phyloP scores from a whole-genome alignment of 2,329 filamentous ascomycete species.

The Emmonsia crescens region DNA sequence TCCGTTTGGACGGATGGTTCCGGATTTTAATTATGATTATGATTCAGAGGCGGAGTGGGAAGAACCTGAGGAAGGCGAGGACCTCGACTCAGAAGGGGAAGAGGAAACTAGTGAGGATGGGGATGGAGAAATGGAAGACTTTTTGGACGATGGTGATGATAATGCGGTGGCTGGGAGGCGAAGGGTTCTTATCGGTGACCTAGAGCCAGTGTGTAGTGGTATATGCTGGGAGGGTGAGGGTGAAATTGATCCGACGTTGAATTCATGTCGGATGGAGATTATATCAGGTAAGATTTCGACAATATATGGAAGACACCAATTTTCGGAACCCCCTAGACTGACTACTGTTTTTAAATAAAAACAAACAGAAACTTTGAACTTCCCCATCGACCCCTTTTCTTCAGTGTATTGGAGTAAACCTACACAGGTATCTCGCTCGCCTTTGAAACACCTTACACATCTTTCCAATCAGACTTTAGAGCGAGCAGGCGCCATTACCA shows the following conservation, averaged over 20 bases:
- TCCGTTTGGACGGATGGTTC: constrained; percentile 41
- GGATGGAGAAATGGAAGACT: constrained; percentile 81
- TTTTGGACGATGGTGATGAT: constrained; percentile 80
- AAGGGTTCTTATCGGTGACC: constrained; percentile 51
- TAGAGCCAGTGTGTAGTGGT: constrained; percentile 68
- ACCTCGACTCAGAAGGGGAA: constrained; percentile 53
- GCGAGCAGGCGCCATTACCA: constrained; percentile 6
- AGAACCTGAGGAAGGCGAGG: constrained; percentile 61
- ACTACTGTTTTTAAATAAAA: not conserved
- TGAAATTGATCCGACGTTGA: constrained; percentile 38
- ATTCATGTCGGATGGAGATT: constrained; percentile 62
- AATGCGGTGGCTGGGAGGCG: constrained; percentile 43
- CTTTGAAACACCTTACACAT: constrained; percentile 10
- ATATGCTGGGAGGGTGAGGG: constrained; percentile 66
- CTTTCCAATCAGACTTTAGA: constrained; percentile 13
- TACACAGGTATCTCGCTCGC: constrained; percentile 16
- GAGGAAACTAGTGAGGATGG: constrained; percentile 52
- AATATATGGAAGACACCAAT: constrained; percentile 3
- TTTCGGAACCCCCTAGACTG: not conserved
- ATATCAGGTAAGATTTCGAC: constrained; percentile 49
- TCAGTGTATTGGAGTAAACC: constrained; percentile 60
- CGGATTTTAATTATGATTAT: constrained; percentile 52
- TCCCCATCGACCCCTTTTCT: constrained; percentile 76
- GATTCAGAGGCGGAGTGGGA: constrained; percentile 58
- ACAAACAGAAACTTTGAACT: constrained; percentile 30